Evolutionary conservation across 495 filamentous ascomycete genomes (phyloP).

Genomic region (Viridothelium virens): DNA sequence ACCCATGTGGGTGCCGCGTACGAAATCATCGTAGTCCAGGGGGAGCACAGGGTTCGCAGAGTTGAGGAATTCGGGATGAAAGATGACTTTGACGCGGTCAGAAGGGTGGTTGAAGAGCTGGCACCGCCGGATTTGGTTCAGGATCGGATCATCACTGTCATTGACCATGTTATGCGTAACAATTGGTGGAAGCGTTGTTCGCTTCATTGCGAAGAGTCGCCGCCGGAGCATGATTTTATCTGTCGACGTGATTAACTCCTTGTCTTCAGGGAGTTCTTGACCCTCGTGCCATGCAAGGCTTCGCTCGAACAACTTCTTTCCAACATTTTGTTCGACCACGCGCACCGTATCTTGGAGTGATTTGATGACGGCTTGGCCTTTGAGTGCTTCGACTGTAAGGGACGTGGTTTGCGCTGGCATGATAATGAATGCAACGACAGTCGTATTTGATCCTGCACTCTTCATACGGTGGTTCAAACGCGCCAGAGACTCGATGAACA

Average conservation of each 20-base stretch:
- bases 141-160: constrained; percentile 83
- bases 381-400: constrained; percentile 88
- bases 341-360: constrained; percentile 86
- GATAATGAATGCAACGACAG: constrained; percentile 97
- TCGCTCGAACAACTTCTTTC: constrained; percentile 88
- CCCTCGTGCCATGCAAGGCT: constrained; percentile 92
- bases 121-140: constrained; percentile 93
- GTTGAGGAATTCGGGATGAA: constrained; percentile 96
- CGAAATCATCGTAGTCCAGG: constrained; percentile 96
- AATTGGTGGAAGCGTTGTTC: constrained; percentile 79
- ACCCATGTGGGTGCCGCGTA: constrained; percentile 90
- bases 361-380: constrained; percentile 95
- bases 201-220: constrained; percentile 91
- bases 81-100: constrained; percentile 94
- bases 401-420: constrained; percentile 98
- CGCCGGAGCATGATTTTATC: constrained; percentile 90
- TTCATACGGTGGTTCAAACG: constrained; percentile 92
- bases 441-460: constrained; percentile 73
- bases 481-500: constrained; percentile 96
- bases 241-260: constrained; percentile 82
- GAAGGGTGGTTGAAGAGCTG: constrained; percentile 93
- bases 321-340: constrained; percentile 81
- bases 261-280: constrained; percentile 84
- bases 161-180: constrained; percentile 99
- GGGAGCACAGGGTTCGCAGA: constrained; percentile 92